Percentiles rank a stretch among this genome's conserved stretches.
Conservation (phyloP, 306 rosid genomes). For the Sophora flavescens region DNA sequence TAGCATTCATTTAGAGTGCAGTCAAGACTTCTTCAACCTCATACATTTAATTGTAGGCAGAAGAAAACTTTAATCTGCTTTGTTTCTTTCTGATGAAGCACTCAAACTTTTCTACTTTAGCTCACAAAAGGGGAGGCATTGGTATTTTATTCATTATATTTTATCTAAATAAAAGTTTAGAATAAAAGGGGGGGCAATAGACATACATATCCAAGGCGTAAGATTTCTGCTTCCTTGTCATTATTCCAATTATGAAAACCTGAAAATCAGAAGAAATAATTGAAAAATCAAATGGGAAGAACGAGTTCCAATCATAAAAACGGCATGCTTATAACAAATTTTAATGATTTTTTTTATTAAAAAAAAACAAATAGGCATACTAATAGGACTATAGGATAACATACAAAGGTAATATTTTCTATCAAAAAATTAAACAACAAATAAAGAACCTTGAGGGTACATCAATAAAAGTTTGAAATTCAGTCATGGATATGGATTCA, state of each 20-base stretch:
- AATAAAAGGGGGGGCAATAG: neutral
- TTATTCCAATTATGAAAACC: conserved; percentile 74
- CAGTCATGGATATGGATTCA: neutral
- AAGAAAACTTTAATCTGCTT: neutral
- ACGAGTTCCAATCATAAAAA: conserved; percentile 2
- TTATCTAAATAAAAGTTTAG: conserved; percentile 33
- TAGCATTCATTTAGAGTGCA: conserved; percentile 17
- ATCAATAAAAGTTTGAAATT: conserved; percentile 17
- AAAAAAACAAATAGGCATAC: too few species aligned
- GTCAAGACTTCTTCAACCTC: conserved; percentile 2
- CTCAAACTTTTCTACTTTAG: neutral
- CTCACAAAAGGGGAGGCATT: conserved; percentile 1
- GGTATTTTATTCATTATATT: conserved; percentile 23
- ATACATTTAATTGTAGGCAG: neutral
- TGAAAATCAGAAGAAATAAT: conserved; percentile 52
- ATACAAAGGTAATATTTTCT: neutral
- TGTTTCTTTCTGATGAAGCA: neutral
- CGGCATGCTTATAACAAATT: neutral
- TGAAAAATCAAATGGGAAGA: conserved; percentile 9
- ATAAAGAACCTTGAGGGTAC: neutral
- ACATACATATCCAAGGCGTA: conserved; percentile 87
- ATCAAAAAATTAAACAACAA: neutral
- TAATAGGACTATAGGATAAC: neutral
- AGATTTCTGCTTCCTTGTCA: conserved; percentile 75
- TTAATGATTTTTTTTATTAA: neutral